A percentile compares a stretch with the other conserved stretches of the same genome.
Conservation (phyloP, 768 basidiomycete species). For the Lactarius trivialis region DNA sequence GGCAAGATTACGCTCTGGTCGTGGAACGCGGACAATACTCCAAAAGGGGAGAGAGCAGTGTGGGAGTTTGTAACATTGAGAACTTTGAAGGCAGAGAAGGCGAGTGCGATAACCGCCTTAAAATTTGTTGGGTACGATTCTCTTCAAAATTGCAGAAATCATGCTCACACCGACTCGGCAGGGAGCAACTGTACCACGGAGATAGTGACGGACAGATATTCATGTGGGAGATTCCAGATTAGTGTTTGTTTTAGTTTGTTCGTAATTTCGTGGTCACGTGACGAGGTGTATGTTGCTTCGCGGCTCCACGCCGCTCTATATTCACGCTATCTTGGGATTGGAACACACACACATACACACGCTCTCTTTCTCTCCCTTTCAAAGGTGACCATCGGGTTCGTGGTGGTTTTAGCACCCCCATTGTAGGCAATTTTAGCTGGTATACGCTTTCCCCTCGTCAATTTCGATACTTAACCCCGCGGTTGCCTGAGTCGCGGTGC, state of each 20-base stretch:
- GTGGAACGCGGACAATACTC: slow-evolving; percentile 75
- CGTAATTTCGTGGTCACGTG: not conserved
- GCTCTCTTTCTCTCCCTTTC: not conserved
- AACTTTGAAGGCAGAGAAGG: slow-evolving; percentile 52
- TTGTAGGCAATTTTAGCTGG: not conserved
- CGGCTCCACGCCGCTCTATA: not conserved
- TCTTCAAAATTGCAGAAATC: not conserved
- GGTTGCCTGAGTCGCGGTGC: not conserved
- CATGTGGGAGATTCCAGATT: slow-evolving; percentile 51
- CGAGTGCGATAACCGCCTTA: slow-evolving; percentile 56
- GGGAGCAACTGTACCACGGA: slow-evolving; percentile 58
- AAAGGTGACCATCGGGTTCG: not conserved
- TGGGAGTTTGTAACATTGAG: slow-evolving; percentile 74
- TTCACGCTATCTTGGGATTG: not conserved
- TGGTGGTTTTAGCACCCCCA: not conserved
- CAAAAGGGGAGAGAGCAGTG: slow-evolving; percentile 53
- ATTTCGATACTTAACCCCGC: not conserved
- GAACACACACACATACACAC: not conserved
- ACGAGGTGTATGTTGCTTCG: not conserved
- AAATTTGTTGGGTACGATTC: slow-evolving; percentile 64
- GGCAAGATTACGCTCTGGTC: slow-evolving; percentile 76
- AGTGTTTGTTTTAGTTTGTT: not conserved
- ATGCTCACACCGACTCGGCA: slow-evolving; percentile 24
- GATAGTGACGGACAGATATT: slow-evolving; percentile 56
- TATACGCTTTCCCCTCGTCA: not conserved